phyloP scores from a whole-genome alignment of 345 rosid genomes.

The Brassica rapa region DNA sequence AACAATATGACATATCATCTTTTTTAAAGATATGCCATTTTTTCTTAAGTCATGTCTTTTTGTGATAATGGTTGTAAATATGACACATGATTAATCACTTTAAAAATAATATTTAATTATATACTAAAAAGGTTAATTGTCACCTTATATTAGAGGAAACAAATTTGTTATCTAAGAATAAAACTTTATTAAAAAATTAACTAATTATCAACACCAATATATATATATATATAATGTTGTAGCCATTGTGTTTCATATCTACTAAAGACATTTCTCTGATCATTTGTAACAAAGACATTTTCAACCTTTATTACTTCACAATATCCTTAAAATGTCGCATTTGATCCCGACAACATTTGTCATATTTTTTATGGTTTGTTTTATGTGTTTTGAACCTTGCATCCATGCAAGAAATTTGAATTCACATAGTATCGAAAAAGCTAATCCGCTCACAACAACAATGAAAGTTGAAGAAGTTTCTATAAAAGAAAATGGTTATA shows the following conservation, averaged over 20 bases:
- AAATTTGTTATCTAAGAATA: not conserved
- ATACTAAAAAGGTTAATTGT: not conserved
- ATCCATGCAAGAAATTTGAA: not conserved
- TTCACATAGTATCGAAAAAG: not conserved
- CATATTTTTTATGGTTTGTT: not conserved
- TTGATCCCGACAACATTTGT: not conserved
- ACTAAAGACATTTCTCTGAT: not conserved
- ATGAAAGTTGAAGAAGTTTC: not conserved
- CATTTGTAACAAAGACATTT: not conserved
- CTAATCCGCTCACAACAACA: not conserved
- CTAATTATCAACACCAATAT: too few species aligned
- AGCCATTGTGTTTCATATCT: not conserved
- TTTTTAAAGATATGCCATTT: not conserved
- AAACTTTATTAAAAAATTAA: too few species aligned
- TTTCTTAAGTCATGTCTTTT: not conserved
- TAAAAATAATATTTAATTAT: not conserved
- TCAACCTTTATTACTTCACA: not conserved
- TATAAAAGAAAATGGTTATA: not conserved
- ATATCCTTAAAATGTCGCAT: not conserved
- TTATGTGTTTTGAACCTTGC: not conserved
- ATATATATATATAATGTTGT: not conserved
- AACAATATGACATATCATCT: not conserved
- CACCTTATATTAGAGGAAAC: not conserved
- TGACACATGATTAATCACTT: not conserved
- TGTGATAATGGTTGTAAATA: not conserved